A percentile compares a stretch with the other conserved stretches of the same genome.
Evolutionary conservation across 2,329 filamentous ascomycete species (phyloP).

Genomic region (Diaporthe citriasiana): DNA sequence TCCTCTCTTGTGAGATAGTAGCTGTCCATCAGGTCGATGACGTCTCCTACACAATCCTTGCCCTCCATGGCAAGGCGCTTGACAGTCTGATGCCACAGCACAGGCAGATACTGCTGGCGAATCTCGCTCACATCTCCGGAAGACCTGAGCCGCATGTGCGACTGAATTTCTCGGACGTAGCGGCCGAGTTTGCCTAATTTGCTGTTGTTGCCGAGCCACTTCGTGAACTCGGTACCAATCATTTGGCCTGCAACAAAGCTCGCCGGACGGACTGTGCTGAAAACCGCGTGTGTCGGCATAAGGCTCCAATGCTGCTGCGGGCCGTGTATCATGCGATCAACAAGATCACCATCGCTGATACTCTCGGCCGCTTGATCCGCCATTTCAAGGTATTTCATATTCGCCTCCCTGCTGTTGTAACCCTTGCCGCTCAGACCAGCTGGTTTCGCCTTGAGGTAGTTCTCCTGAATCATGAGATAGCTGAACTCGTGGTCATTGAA

Average conservation of each 20-base stretch:
- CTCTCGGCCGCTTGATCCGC: constrained; percentile 91
- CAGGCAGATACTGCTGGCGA: constrained; percentile 92
- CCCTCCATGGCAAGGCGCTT: constrained; percentile 82
- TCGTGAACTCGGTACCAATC: constrained; percentile 82
- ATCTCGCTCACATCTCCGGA: constrained; percentile 95
- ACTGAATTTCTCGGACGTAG: constrained; percentile 92
- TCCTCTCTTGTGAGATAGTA: constrained; percentile 97
- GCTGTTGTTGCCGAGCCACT: constrained; percentile 96
- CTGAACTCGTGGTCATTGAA: constrained; percentile 99
- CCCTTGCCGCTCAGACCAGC: constrained; percentile 69
- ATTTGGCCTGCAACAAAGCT: constrained; percentile 89
- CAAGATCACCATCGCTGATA: constrained; percentile 96
- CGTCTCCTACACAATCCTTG: constrained; percentile 83
- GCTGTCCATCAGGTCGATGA: constrained; percentile 96
- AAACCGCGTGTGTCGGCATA: constrained; percentile 96
- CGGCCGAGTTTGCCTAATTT: constrained; percentile 84
- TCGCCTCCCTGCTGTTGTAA: constrained; percentile 77
- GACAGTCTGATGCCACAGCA: constrained; percentile 86
- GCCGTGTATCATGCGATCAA: constrained; percentile 98
- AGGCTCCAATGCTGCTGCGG: constrained; percentile 98
- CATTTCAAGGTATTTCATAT: constrained; percentile 87
- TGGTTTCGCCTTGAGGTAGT: constrained; percentile 90
- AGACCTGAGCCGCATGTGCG: constrained; percentile 92
- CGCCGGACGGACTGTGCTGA: constrained; percentile 92
- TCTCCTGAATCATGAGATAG: constrained; percentile 97